Base-by-base conservation (phyloP, 441 rosid genomes). In the Adansonia rubrostipa region DNA sequence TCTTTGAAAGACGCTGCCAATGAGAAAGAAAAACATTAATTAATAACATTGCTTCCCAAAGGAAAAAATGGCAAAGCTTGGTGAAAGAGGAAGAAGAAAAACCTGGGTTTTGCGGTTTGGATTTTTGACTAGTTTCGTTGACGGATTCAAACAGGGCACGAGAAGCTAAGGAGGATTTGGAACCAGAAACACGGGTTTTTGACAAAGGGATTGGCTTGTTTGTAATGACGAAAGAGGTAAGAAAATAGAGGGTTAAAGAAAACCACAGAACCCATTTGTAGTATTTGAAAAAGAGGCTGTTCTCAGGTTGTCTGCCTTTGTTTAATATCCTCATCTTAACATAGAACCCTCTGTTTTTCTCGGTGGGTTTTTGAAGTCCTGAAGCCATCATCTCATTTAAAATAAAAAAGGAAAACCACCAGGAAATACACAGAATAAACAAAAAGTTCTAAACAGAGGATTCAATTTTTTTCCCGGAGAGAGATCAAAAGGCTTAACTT, bases 211-310 rank as follows among this genome's bases (percentile, higher is more conserved):
- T 83, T 33, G 90, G 82, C 54, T 89, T 87, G 82, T 89, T 87
- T 75, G 77, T 87, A 45, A 92, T 79, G 79, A 92, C 85, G 85
- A 86, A 96, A 33, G 99, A 90, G 77, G 77, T 87, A 51, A 94
- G 81, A 80, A 96, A 92, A 79, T 94, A 96, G 1, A 94, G 91
- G 74, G 94, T 81, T 1, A 94, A 86, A 48, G 86, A 82, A 20
- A 93, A 57, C 93, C 97, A 94, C 45, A 96, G 94, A 71, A 92
- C 45, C 93, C 93, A 96, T 88, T 87, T 92, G 93, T 91, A 93
- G 76, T 89, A 88, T 77, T 77, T 92, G 61, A 84, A 88, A 74
- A 81, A 92, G 1, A 87, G 82, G 83, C 71, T 77, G 66, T 83
- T 90, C 54, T 93, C 89, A 58, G 79, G 87, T 47, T 75, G 88